Conservation (phyloP, 768 basidiomycete genomes). For the Polyporus arcularius region DNA sequence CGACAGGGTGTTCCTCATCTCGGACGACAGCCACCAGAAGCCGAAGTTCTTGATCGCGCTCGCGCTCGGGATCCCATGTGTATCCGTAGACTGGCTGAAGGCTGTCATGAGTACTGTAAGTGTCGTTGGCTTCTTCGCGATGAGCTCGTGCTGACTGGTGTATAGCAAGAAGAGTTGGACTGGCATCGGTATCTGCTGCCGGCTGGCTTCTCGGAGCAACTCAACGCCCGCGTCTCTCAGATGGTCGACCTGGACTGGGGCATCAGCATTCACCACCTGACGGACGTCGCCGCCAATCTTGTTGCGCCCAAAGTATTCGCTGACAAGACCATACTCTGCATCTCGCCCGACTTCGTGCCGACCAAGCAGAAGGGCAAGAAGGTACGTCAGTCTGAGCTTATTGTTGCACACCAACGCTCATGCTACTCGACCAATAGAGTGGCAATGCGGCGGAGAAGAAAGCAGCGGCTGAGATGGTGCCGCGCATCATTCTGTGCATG, state of each 20-base stretch:
- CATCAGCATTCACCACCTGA: constrained; percentile 50
- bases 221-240: constrained; percentile 47
- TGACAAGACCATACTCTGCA: constrained; percentile 56
- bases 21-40: constrained; percentile 67
- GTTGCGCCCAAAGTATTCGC: constrained; percentile 61
- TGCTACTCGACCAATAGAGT: neutral
- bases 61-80: constrained; percentile 83
- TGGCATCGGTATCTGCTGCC: constrained; percentile 67
- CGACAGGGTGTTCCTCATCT: constrained; percentile 63
- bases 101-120: constrained; percentile 36
- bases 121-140: neutral
- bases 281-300: constrained; percentile 57
- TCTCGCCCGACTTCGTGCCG: constrained; percentile 55
- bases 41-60: constrained; percentile 82
- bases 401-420: neutral
- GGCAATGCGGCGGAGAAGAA: constrained; percentile 30
- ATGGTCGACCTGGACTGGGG: constrained; percentile 52
- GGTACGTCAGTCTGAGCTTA: constrained; percentile 20
- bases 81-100: constrained; percentile 59
- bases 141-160: neutral
- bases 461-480: constrained; percentile 44
- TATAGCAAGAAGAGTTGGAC: constrained; percentile 35
- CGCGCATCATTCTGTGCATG: constrained; percentile 74
- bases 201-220: constrained; percentile 46
- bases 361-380: constrained; percentile 25